Conservation (phyloP, 352 stramenopile genomes). For the Globisporangium rhizosaccharum region DNA sequence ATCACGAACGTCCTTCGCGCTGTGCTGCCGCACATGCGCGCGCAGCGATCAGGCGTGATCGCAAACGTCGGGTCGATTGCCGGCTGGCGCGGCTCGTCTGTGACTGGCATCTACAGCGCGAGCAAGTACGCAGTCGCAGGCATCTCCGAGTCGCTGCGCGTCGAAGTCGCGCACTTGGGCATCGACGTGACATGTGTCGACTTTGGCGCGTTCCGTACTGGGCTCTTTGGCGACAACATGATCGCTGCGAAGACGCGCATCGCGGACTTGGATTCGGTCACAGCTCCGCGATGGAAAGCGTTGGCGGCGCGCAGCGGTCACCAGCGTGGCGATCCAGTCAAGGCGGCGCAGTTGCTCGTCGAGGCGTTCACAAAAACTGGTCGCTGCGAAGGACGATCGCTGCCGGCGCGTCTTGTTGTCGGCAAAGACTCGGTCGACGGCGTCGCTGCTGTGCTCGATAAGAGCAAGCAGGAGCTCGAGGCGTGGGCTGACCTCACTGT, state of each 20-base stretch:
- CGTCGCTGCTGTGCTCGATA: constrained; percentile 10
- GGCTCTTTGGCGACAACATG: constrained; percentile 21
- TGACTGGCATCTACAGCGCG: constrained; percentile 20
- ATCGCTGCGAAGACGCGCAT: constrained; percentile 13
- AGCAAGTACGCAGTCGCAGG: constrained; percentile 26
- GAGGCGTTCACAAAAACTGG: constrained; percentile 25
- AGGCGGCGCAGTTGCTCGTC: constrained; percentile 16
- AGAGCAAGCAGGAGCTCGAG: constrained; percentile 12
- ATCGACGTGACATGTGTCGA: constrained; percentile 43
- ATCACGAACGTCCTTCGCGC: constrained; percentile 17
- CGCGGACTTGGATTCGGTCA: constrained; percentile 13
- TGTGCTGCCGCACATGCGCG: constrained; percentile 26
- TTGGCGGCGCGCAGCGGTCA: constrained; percentile 10
- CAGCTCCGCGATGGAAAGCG: constrained; percentile 1
- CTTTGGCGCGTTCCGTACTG: constrained; percentile 37
- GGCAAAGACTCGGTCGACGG: constrained; percentile 16
- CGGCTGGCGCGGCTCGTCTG: constrained; percentile 13
- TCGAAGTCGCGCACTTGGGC: constrained; percentile 21
- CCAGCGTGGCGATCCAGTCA: constrained; percentile 16
- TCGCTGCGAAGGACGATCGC: constrained; percentile 9
- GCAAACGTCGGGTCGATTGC: constrained; percentile 24
- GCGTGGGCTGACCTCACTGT: constrained; percentile 13
- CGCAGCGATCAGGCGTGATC: constrained; percentile 22
- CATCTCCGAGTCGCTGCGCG: constrained; percentile 18
- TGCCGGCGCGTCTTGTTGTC: constrained; percentile 18